These are phyloP conservation scores for Limonium bicolor DNA, from an alignment of 148 eudicot genomes.

Conservation along the genomic window DNA sequence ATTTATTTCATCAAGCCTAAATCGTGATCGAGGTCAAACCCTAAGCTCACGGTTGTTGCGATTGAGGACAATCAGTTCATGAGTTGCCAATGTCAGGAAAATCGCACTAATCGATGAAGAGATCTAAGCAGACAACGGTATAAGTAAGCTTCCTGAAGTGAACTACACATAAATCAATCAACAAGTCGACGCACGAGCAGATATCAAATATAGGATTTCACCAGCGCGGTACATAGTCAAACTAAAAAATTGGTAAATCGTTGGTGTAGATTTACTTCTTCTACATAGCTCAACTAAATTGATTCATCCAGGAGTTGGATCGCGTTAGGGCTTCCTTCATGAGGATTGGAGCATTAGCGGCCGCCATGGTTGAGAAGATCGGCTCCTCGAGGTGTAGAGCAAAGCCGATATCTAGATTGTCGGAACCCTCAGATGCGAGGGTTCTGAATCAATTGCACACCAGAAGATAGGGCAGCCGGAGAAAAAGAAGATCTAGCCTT, in stretches of 20 bases:
- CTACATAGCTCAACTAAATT: not conserved
- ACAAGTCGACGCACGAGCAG: not conserved
- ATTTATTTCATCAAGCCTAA: too few species aligned
- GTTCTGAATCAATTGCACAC: too few species aligned
- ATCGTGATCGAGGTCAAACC: too few species aligned
- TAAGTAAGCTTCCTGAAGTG: not conserved
- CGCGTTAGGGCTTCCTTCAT: slow-evolving; percentile 83
- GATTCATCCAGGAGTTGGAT: too few species aligned
- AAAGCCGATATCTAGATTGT: not conserved
- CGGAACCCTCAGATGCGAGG: not conserved
- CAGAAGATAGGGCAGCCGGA: too few species aligned
- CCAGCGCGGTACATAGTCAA: not conserved
- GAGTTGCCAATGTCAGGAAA: too few species aligned
- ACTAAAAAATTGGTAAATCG: not conserved
- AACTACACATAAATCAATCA: not conserved
- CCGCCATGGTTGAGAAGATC: slow-evolving; percentile 56
- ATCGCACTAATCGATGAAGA: too few species aligned
- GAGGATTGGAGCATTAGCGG: slow-evolving; percentile 87
- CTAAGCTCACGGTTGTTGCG: too few species aligned
- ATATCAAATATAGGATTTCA: not conserved
- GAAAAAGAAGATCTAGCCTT: too few species aligned
- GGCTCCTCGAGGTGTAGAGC: not conserved
- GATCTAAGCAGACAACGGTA: not conserved
- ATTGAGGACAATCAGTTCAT: too few species aligned
- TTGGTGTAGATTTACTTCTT: not conserved